These are phyloP conservation scores for Exserohilum rostratum DNA, from an alignment of 2,329 filamentous ascomycete species.

Conservation along the genomic window DNA sequence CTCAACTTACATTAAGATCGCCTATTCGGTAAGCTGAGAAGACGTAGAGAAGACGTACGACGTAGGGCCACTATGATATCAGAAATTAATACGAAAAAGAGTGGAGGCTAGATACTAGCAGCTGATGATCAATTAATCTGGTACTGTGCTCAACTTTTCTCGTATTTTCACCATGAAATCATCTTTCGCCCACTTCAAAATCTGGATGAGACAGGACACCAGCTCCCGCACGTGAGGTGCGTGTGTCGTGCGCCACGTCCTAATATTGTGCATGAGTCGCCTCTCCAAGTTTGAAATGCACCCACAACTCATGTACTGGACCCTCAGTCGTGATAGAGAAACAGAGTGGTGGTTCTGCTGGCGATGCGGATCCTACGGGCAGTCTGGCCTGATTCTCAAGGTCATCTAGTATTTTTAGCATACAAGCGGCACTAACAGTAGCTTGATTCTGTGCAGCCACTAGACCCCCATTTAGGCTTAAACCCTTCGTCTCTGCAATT, in stretches of 20 bases:
- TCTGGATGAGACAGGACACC: slow-evolving; percentile 10
- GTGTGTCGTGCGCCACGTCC: slow-evolving; percentile 15
- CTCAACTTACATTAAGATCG: background rate
- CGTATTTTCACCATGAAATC: slow-evolving; percentile 7
- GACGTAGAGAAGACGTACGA: slow-evolving; percentile 2
- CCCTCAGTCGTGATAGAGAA: slow-evolving; percentile 19
- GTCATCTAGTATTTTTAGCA: slow-evolving; percentile 21
- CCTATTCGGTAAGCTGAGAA: background rate
- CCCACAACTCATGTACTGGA: slow-evolving; percentile 27
- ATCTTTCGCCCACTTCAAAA: slow-evolving; percentile 15
- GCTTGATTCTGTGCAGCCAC: slow-evolving; percentile 28
- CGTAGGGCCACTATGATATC: slow-evolving; percentile 3
- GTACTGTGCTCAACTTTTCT: slow-evolving; percentile 11
- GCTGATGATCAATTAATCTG: slow-evolving; percentile 1
- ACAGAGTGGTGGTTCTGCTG: slow-evolving; percentile 1
- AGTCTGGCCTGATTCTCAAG: slow-evolving; percentile 14
- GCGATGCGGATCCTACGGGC: background rate
- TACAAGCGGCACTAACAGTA: slow-evolving; percentile 21
- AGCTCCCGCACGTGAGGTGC: slow-evolving; percentile 13
- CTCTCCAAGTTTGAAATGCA: slow-evolving; percentile 17
- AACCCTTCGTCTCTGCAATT: slow-evolving; percentile 22
- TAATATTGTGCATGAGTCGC: slow-evolving; percentile 15
- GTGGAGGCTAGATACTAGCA: slow-evolving; percentile 3
- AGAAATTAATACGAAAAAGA: slow-evolving; percentile 8
- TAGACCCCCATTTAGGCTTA: slow-evolving; percentile 19